These are phyloP conservation scores for Picea abies DNA, from an alignment of 83 land plant genomes.

Conservation along the genomic window DNA sequence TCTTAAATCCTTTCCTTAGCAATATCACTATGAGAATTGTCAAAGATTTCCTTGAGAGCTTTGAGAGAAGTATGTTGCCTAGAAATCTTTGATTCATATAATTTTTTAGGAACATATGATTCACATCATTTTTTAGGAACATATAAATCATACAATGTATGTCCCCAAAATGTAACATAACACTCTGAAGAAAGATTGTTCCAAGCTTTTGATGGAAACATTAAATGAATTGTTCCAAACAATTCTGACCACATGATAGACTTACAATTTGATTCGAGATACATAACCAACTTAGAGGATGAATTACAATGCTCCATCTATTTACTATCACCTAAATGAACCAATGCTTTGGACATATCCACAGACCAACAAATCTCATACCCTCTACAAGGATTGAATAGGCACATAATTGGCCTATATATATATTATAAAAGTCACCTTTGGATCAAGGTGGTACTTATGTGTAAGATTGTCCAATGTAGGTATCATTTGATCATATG, in stretches of 20 bases:
- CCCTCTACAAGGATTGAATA: conserved; percentile 59
- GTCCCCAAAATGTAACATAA: conserved; percentile 96
- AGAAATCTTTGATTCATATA: no score
- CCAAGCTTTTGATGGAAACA: conserved; percentile 90
- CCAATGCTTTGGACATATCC: conserved; percentile 32
- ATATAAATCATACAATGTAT: conserved; percentile 91
- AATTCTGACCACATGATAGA: conserved; percentile 85
- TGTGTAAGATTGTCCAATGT: conserved; percentile 79
- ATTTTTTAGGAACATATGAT: conserved; percentile 57
- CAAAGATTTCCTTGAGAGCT: no score
- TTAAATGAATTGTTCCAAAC: conserved; percentile 59
- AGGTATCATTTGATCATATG: conserved; percentile 91
- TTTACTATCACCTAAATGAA: conserved; percentile 22
- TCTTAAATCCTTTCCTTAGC: no score
- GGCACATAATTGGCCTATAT: no score
- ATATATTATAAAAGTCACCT: conserved; percentile 43
- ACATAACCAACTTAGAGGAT: conserved; percentile 48
- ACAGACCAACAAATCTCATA: conserved; percentile 74
- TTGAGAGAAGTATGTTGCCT: no score
- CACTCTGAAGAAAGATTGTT: conserved; percentile 93
- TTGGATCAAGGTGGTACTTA: conserved; percentile 90
- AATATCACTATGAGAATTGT: no score
- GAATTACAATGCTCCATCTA: conserved; percentile 30
- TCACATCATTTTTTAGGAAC: conserved; percentile 42
- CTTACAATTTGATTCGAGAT: conserved; percentile 53